Evolutionary conservation across 805 yeast genomes (phyloP).

Genomic region (Candida suzukii): DNA sequence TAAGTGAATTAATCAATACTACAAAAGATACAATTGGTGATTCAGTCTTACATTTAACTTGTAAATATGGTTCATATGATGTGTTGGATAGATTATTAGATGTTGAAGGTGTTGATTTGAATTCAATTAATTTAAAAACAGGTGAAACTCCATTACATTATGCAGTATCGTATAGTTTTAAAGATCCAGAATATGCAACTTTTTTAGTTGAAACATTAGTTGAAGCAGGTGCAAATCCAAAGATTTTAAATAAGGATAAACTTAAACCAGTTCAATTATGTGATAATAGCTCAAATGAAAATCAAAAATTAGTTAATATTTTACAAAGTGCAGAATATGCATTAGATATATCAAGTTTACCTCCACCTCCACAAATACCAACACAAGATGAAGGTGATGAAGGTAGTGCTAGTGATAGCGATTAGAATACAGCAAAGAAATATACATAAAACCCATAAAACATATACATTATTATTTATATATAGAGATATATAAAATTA

Average conservation of each 20-base stretch:
- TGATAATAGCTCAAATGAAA: constrained; percentile 31
- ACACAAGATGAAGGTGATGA: constrained; percentile 28
- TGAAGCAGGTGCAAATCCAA: constrained; percentile 89
- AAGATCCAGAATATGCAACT: constrained; percentile 80
- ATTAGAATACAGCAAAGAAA: background rate
- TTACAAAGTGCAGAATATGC: constrained; percentile 85
- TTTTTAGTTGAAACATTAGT: constrained; percentile 73
- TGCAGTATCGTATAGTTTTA: constrained; percentile 69
- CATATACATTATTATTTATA: background rate
- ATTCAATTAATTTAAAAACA: constrained; percentile 62
- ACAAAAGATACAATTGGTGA: constrained; percentile 75
- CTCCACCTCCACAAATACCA: constrained; percentile 27
- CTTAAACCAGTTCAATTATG: constrained; percentile 72
- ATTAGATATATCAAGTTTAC: constrained; percentile 20
- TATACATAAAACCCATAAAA: background rate
- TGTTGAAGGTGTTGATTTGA: constrained; percentile 85
- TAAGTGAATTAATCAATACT: constrained; percentile 52
- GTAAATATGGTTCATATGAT: constrained; percentile 78
- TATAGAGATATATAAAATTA: background rate
- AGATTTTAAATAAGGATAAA: constrained; percentile 50
- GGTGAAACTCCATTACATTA: constrained; percentile 88
- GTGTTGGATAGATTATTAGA: constrained; percentile 77
- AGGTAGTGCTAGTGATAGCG: constrained; percentile 11
- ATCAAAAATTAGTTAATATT: constrained; percentile 49
- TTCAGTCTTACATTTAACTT: constrained; percentile 75